Conservation (phyloP, 2,329 filamentous ascomycete genomes). For the Pseudocercospora fuligena region DNA sequence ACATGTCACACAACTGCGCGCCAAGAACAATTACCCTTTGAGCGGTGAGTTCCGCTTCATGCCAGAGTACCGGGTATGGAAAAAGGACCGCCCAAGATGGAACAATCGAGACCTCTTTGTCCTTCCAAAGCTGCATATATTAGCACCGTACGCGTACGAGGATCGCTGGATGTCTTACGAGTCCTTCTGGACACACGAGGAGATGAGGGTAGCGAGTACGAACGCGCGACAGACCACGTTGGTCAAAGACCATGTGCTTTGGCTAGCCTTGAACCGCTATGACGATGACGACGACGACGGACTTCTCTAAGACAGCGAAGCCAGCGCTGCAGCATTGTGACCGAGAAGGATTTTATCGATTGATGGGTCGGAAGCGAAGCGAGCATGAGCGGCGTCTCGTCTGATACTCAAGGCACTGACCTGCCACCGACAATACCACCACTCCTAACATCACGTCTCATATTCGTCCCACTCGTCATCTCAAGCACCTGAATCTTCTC, state of each 20-base stretch:
- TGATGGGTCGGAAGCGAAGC: too few relatives aligned
- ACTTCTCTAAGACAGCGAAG: too few relatives aligned
- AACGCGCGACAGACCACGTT: neutral
- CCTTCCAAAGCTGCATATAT: too few relatives aligned
- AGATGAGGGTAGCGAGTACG: neutral
- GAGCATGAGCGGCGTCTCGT: too few relatives aligned
- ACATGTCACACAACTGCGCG: neutral
- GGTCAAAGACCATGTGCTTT: neutral
- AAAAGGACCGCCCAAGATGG: too few relatives aligned
- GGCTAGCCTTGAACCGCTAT: neutral
- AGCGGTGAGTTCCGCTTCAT: neutral
- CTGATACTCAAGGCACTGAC: neutral
- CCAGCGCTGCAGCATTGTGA: too few relatives aligned
- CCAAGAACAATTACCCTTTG: neutral
- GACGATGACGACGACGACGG: too few relatives aligned
- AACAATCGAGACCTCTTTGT: too few relatives aligned
- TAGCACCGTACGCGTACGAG: too few relatives aligned
- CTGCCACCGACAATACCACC: neutral
- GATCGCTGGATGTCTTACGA: neutral
- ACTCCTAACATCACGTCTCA: neutral
- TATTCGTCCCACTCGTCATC: neutral
- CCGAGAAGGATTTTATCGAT: too few relatives aligned
- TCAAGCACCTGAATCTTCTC: neutral
- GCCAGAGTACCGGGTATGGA: neutral
- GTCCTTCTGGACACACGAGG: neutral